Evolutionary conservation across 2,329 filamentous ascomycete species (phyloP), one percentile per base, ranked within the genome.

Genomic region (Trichoderma cornu-damae): DNA sequence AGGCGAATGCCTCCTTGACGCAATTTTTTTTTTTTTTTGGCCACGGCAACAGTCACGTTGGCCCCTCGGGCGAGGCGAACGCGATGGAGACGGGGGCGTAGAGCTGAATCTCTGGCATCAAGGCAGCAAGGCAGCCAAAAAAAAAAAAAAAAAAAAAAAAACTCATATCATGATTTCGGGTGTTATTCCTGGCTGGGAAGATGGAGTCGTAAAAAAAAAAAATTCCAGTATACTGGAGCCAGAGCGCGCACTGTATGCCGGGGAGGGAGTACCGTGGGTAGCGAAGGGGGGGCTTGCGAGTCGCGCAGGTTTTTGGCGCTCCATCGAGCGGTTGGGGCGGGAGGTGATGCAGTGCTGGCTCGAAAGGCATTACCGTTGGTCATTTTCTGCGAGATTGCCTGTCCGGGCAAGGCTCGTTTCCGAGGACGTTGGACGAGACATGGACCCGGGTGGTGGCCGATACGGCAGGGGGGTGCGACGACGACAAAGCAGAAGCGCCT

Each of bases 371-470:
- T 42, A 37, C 51, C 44, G 52, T 51, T 57, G 43, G 52, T 61
- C 42, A 59, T 58, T 43, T 59, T 61, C 48, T 60, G 54, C 53
- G 58, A 62, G 24, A 35, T 61, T 62, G 60, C 57, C 57, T 62
- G 60, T 61, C 58, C 40, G 40, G 59, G 59, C 57, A 57, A 50
- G 53, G 57, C 57, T 56, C 37, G 50, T 50, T 37, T 57, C 42
- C 37, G 14, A 34, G 35, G 40, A 28, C 32, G 42, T 44, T 48
- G 50, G 43, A 47, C 18, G 57, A 37, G 18, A 34, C 42, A 48
- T 34, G 40, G 35, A 47, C 28, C 46, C 16, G 46, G 46, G 46
- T 52, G 35, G 44, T 43, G 12, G 32, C 22, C 48, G 49, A 53
- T 16, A 24, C 11, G 18, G 24, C 34, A 48, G 43, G 43, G 52